A percentile compares a stretch with the other conserved stretches of the same genome.
These are phyloP conservation scores for Debaryomyces sp. DNA, from an alignment of 1,139 yeast species.

Conservation along the genomic window DNA sequence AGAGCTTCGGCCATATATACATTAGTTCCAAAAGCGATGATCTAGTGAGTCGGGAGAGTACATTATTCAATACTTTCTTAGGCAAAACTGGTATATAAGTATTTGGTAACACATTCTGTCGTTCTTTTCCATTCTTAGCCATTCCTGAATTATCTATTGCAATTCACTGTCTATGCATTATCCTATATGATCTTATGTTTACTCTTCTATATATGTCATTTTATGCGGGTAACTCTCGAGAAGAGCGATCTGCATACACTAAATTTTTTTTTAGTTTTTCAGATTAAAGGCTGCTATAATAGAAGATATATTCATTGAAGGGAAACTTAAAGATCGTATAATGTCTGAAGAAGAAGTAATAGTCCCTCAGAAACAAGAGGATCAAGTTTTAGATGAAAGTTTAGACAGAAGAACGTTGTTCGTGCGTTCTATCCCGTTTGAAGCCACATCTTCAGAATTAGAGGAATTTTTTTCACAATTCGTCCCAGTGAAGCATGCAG, in stretches of 20 bases:
- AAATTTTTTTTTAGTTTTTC: slow-evolving; percentile 8
- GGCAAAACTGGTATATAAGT: slow-evolving; percentile 41
- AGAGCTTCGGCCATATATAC: slow-evolving; percentile 38
- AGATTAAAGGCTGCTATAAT: slow-evolving; percentile 1
- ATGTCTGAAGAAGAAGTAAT: slow-evolving; percentile 14
- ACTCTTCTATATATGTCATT: background rate
- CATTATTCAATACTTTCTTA: slow-evolving; percentile 21
- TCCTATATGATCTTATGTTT: slow-evolving; percentile 6
- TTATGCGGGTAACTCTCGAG: slow-evolving; percentile 8
- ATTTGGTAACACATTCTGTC: slow-evolving; percentile 39
- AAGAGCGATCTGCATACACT: slow-evolving; percentile 10
- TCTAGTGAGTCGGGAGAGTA: slow-evolving; percentile 36
- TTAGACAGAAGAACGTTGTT: slow-evolving; percentile 71
- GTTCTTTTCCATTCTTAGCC: slow-evolving; percentile 1
- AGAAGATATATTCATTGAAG: background rate
- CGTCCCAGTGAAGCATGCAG: slow-evolving; percentile 95
- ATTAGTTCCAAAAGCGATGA: slow-evolving; percentile 37
- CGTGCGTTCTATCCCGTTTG: slow-evolving; percentile 80
- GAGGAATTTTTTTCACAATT: slow-evolving; percentile 85
- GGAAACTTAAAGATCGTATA: background rate
- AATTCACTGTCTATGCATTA: background rate
- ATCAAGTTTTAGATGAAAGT: slow-evolving; percentile 29
- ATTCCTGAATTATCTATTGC: background rate
- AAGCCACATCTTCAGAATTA: slow-evolving; percentile 79
- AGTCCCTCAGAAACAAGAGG: slow-evolving; percentile 3